phyloP scores from a whole-genome alignment of 2,329 filamentous ascomycete species.

The Apiospora saccharicola region DNA sequence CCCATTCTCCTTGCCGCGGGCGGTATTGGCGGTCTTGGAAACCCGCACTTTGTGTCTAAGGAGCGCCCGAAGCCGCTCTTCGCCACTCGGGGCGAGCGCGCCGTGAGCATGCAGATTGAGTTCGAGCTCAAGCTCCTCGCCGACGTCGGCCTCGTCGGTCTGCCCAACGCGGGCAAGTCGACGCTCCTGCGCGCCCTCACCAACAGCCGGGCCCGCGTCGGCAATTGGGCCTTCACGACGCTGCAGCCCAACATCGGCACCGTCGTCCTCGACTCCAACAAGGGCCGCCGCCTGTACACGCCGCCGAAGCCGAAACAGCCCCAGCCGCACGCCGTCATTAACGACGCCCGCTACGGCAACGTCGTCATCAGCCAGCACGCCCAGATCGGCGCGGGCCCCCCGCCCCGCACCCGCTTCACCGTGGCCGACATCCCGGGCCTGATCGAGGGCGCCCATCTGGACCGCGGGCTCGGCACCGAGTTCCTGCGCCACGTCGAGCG shows the following conservation, averaged over 20 bases:
- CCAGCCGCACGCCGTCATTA: conserved; percentile 50
- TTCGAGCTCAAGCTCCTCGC: conserved; percentile 94
- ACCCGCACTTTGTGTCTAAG: conserved; percentile 88
- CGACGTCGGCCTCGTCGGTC: conserved; percentile 91
- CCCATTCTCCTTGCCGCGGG: conserved; percentile 89
- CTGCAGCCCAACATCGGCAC: conserved; percentile 95
- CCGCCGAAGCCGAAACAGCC: conserved; percentile 37
- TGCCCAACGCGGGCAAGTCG: conserved; percentile 96
- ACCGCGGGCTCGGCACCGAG: conserved; percentile 87
- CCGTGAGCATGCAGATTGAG: conserved; percentile 80
- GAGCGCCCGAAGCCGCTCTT: conserved; percentile 81
- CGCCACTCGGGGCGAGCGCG: conserved; percentile 84
- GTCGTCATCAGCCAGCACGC: conserved; percentile 38
- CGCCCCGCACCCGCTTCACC: conserved; percentile 80
- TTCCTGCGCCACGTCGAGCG: conserved; percentile 96
- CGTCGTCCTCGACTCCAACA: conserved; percentile 88
- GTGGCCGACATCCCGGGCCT: conserved; percentile 96
- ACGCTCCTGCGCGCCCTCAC: conserved; percentile 88
- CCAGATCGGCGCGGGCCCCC: conserved; percentile 45
- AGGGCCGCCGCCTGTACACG: conserved; percentile 70
- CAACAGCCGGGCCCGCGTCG: conserved; percentile 87
- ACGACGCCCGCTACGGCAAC: conserved; percentile 40
- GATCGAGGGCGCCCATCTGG: conserved; percentile 90
- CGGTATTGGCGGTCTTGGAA: conserved; percentile 88
- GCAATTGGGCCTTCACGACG: conserved; percentile 97